Conservation (phyloP, 2,329 filamentous ascomycete species). For the Daldinia sp. region DNA sequence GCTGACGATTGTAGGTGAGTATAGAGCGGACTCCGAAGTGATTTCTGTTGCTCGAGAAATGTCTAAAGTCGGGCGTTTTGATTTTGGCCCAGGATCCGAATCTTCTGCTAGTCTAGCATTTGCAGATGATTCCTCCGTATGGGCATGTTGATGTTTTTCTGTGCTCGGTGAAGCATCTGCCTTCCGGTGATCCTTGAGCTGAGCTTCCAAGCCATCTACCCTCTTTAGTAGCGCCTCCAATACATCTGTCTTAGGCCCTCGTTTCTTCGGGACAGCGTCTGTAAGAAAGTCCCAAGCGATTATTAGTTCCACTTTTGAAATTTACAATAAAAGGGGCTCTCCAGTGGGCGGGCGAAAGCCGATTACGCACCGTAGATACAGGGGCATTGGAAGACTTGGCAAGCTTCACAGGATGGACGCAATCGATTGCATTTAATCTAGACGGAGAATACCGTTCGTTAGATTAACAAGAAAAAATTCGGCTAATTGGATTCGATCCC, state of each 20-base stretch:
- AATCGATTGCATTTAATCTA: constrained; percentile 93
- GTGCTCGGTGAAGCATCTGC: constrained; percentile 52
- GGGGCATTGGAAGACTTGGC: constrained; percentile 86
- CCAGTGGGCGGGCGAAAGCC: constrained; percentile 8
- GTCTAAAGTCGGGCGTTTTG: constrained; percentile 53
- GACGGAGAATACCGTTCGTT: constrained; percentile 32
- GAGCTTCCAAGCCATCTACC: constrained; percentile 84
- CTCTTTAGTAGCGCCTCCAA: constrained; percentile 84
- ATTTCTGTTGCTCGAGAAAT: constrained; percentile 47
- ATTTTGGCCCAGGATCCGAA: constrained; percentile 49
- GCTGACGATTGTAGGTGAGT: constrained; percentile 54
- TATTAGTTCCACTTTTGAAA: constrained; percentile 13
- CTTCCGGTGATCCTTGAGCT: constrained; percentile 73
- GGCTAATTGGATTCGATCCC: constrained; percentile 5
- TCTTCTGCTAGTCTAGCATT: constrained; percentile 38
- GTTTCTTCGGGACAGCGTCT: constrained; percentile 91
- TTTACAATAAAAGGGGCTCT: constrained; percentile 1
- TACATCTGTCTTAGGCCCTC: constrained; percentile 89
- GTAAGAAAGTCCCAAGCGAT: constrained; percentile 18
- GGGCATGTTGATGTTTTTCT: constrained; percentile 43
- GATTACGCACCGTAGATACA: constrained; percentile 80
- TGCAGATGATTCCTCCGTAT: constrained; percentile 41
- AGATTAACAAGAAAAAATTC: constrained; percentile 26
- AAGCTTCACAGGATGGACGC: constrained; percentile 85
- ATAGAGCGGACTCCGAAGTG: constrained; percentile 51